A percentile compares a stretch with the other conserved stretches of the same genome.
phyloP scores from a whole-genome alignment of 441 rosid species.

The Breynia disticha region DNA sequence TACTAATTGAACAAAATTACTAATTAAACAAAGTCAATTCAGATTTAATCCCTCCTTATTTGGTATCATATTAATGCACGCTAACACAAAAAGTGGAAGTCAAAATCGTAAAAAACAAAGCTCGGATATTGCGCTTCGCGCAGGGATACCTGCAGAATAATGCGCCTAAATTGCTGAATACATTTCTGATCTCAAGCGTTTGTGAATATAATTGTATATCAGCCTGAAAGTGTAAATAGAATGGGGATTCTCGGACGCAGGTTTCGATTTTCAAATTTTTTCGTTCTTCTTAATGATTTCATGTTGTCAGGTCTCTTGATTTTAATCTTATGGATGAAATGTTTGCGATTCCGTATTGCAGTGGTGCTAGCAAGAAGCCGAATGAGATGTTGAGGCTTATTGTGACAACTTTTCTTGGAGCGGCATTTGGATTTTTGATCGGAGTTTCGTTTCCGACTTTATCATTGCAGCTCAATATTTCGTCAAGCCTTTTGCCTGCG shows the following conservation, averaged over 20 bases:
- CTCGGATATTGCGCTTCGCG: no score
- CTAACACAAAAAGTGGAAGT: no score
- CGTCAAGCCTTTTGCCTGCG: constrained; percentile 53
- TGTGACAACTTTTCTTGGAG: constrained; percentile 62
- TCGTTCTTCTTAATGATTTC: constrained; percentile 1
- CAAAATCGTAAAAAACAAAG: no score
- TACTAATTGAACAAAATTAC: no score
- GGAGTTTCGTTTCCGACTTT: constrained; percentile 75
- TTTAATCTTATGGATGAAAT: constrained; percentile 6
- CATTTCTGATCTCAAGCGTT: constrained; percentile 12
- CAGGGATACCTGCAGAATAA: constrained; percentile 14
- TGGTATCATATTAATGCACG: no score
- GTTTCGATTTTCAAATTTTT: constrained; percentile 21
- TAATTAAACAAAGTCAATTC: no score
- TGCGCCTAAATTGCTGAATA: constrained; percentile 9
- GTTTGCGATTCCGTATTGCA: constrained; percentile 28
- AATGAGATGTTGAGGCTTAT: constrained; percentile 66
- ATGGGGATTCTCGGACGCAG: constrained; percentile 96
- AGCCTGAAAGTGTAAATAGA: constrained; percentile 23
- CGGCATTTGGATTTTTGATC: constrained; percentile 67
- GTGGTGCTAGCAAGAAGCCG: constrained; percentile 47
- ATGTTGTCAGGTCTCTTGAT: not conserved
- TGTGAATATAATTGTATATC: constrained; percentile 8
- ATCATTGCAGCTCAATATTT: constrained; percentile 62
- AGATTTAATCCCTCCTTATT: no score